Base-by-base conservation (phyloP, 306 rosid genomes). In the Trifolium repens region DNA sequence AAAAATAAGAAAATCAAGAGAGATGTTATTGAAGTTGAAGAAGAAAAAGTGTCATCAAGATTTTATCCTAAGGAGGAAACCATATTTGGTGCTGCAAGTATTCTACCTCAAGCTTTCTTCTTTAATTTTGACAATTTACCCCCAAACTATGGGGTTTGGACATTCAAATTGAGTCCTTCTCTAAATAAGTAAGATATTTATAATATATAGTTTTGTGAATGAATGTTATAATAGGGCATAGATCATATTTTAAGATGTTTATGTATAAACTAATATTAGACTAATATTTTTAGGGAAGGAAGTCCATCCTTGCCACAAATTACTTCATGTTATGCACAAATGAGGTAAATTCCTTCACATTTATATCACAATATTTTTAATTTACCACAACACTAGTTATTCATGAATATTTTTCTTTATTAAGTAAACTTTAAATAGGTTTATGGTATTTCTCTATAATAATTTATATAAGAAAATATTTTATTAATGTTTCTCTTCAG, bases 231-330 rank as follows among this genome's bases (percentile, higher is more conserved):
- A 43, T 9, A 9, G 13, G 1, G 5, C 49, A 11, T 43, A 15
- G 8, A 49, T 49, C 15, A 19, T 55, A 55, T 55, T 55, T 55
- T 10, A 8, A 55, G 49, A 39, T 43, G 14, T 43, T 43, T 19
- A 4, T 3, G 3, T 57, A n/a, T 78, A 7, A 9, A 70, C 80
- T 85, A 14, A 81, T 66, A 74, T 76, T 32, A 26, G 17, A 53
- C 39, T 68, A 57, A 72, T 80, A 72, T 79, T 86, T 39, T 76
- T 88, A 93, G 98, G 93, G 88, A 87, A 83, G 96, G 89, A 81
- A 79, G 77, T 67, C 71, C 80, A 73, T 77, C 87, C 2, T 79
- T 91, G 83, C 90, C 97, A 0, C 96, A 89, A 79, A 78, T 93
- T 79, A 73, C 78, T 40, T 60, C 91, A 30, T 83, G 76, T 49